phyloP scores from a whole-genome alignment of 202 grass and related monocot species.

The Alloteropsis angusta region DNA sequence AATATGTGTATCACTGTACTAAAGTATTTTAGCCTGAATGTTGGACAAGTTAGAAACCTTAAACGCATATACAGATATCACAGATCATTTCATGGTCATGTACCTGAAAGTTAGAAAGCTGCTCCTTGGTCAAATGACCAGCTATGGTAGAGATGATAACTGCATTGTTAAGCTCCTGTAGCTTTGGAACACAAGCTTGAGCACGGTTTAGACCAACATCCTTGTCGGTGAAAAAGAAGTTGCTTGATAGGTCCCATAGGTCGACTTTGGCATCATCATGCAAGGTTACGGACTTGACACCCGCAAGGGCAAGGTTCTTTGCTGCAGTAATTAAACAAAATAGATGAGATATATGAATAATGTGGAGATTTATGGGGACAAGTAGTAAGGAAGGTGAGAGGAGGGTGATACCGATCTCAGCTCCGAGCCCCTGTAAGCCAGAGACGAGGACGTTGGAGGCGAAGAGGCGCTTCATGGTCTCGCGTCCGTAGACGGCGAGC shows the following conservation, averaged over 20 bases:
- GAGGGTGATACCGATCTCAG: slow-evolving; percentile 54
- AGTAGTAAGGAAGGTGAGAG: no score
- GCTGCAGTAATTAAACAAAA: slow-evolving; percentile 57
- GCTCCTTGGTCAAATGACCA: slow-evolving; percentile 55
- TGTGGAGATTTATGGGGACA: no score
- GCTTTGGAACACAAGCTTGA: slow-evolving; percentile 55
- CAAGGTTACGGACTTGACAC: slow-evolving; percentile 86
- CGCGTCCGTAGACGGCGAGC: slow-evolving; percentile 81
- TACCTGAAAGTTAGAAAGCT: slow-evolving; percentile 93
- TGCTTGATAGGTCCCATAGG: slow-evolving; percentile 84
- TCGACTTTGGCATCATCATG: slow-evolving; percentile 80
- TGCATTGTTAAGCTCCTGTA: slow-evolving; percentile 77
- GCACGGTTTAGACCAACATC: slow-evolving; percentile 71
- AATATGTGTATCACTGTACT: neutral
- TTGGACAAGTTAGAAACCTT: neutral
- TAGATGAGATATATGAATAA: no score
- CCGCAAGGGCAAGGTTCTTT: slow-evolving; percentile 91
- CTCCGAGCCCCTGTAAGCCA: slow-evolving; percentile 66
- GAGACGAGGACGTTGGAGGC: slow-evolving; percentile 79
- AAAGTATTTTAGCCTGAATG: neutral
- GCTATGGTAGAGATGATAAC: slow-evolving; percentile 52
- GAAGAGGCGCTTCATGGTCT: slow-evolving; percentile 89
- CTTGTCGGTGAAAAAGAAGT: slow-evolving; percentile 82
- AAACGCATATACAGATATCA: neutral
- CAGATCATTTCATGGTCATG: neutral